Evolutionary conservation across 306 rosid species (phyloP).

Genomic region (Pyrus communis): DNA sequence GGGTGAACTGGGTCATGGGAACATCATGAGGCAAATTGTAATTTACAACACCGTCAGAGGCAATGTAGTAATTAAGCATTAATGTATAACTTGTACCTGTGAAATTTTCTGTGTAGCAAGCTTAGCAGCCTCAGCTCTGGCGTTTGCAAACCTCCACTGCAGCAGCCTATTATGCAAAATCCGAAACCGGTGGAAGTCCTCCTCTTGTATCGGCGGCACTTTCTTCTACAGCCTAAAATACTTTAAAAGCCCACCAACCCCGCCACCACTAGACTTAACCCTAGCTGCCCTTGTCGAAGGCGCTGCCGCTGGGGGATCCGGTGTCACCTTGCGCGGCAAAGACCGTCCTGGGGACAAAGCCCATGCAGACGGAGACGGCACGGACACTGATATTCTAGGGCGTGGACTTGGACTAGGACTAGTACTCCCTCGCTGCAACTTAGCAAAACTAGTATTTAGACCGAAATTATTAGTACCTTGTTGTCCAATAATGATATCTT

Average conservation of each 20-base stretch:
- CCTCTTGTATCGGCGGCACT: conserved; percentile 33
- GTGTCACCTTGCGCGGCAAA: conserved; percentile 15
- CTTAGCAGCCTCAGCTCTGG: conserved; percentile 37
- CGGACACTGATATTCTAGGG: not conserved
- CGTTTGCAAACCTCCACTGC: conserved; percentile 72
- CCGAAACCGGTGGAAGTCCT: conserved; percentile 45
- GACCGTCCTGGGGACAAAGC: conserved; percentile 66
- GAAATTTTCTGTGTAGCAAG: conserved; percentile 20
- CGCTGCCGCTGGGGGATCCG: not conserved
- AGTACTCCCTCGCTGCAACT: conserved; percentile 22
- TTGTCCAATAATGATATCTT: not conserved
- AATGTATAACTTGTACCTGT: conserved; percentile 21
- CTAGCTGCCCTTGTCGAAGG: not conserved
- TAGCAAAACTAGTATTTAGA: not conserved
- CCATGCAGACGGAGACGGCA: conserved; percentile 58
- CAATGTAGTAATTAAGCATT: not conserved
- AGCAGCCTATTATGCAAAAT: conserved; percentile 48
- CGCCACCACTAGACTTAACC: conserved; percentile 5
- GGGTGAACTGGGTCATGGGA: not conserved
- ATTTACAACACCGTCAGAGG: not conserved
- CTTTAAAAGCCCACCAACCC: conserved; percentile 46
- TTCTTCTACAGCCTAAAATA: conserved; percentile 53
- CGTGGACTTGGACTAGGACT: conserved; percentile 13
- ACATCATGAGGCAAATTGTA: not conserved
- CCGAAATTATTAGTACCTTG: not conserved